A percentile compares a stretch with the other conserved stretches of the same genome.
These are phyloP conservation scores for Botrytis pseudocinerea DNA, from an alignment of 2,329 filamentous ascomycete genomes.

Conservation along the genomic window DNA sequence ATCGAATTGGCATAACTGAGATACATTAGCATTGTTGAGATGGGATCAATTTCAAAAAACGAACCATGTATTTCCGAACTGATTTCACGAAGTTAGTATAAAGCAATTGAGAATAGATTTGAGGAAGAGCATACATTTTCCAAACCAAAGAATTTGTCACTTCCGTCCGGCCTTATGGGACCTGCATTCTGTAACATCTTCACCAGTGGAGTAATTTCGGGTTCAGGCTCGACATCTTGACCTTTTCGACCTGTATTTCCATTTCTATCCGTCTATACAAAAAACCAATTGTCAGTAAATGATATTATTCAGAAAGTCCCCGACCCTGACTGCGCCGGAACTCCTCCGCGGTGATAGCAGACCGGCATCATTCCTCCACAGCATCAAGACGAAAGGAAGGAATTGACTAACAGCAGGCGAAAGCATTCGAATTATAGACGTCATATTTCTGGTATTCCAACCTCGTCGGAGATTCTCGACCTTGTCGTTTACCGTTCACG, in stretches of 20 bases:
- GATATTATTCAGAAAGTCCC: neutral
- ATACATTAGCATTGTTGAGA: constrained; percentile 34
- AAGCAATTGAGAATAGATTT: neutral
- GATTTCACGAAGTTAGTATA: constrained; percentile 37
- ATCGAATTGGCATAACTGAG: constrained; percentile 97
- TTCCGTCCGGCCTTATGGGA: constrained; percentile 80
- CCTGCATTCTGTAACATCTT: constrained; percentile 82
- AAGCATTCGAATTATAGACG: constrained; percentile 22
- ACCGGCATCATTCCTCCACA: neutral
- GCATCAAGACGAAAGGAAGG: neutral
- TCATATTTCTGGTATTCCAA: constrained; percentile 10
- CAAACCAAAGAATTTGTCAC: constrained; percentile 96
- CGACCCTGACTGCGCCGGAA: neutral
- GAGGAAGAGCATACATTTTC: constrained; percentile 75
- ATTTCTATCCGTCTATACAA: constrained; percentile 31
- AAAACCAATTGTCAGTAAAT: constrained; percentile 28
- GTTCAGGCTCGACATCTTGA: constrained; percentile 42
- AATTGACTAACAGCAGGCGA: constrained; percentile 20
- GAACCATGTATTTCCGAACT: constrained; percentile 99
- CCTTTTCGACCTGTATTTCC: constrained; percentile 34
- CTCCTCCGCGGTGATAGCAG: neutral
- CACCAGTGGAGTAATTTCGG: constrained; percentile 62
- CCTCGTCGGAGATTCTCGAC: constrained; percentile 11
- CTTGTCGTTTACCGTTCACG: constrained; percentile 7
- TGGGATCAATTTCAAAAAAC: constrained; percentile 15